A percentile compares a stretch with the other conserved stretches of the same genome.
phyloP scores from a whole-genome alignment of 2,329 filamentous ascomycete genomes.

The Cladosporium sphaerospermum region DNA sequence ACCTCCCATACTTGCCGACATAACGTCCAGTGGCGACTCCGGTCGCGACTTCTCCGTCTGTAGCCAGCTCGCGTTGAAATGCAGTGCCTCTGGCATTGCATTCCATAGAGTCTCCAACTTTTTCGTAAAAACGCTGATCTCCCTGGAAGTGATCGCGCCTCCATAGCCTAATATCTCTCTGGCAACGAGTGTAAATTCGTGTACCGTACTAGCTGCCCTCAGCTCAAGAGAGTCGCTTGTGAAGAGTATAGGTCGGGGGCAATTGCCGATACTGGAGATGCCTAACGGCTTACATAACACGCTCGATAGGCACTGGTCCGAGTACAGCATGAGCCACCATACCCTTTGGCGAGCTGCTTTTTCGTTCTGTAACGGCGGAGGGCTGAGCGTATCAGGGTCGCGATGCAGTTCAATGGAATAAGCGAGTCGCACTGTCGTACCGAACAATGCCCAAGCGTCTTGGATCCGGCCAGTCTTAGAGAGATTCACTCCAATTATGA shows the following conservation, averaged over 20 bases:
- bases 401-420: slow-evolving; percentile 46
- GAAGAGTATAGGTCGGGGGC: slow-evolving; percentile 41
- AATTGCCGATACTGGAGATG: slow-evolving; percentile 45
- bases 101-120: slow-evolving; percentile 36
- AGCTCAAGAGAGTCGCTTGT: slow-evolving; percentile 39
- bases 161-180: slow-evolving; percentile 41
- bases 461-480: slow-evolving; percentile 44
- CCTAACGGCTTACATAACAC: slow-evolving; percentile 43
- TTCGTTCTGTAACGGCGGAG: slow-evolving; percentile 35
- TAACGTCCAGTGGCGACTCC: slow-evolving; percentile 42
- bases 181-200: slow-evolving; percentile 42
- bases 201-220: slow-evolving; percentile 39
- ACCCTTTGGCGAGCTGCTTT: slow-evolving; percentile 37
- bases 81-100: slow-evolving; percentile 42
- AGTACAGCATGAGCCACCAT: slow-evolving; percentile 49
- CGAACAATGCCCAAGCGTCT: slow-evolving; percentile 45
- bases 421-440: slow-evolving; percentile 42
- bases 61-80: slow-evolving; percentile 42
- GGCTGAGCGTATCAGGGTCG: slow-evolving; percentile 40
- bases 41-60: slow-evolving; percentile 32
- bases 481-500: slow-evolving; percentile 44
- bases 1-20: slow-evolving; percentile 36
- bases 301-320: slow-evolving; percentile 46
- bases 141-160: slow-evolving; percentile 33
- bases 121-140: slow-evolving; percentile 42